Percentiles rank a stretch among this genome's conserved stretches.
Conservation (phyloP, 2,329 filamentous ascomycete species). For the Penicillium rolfsii region DNA sequence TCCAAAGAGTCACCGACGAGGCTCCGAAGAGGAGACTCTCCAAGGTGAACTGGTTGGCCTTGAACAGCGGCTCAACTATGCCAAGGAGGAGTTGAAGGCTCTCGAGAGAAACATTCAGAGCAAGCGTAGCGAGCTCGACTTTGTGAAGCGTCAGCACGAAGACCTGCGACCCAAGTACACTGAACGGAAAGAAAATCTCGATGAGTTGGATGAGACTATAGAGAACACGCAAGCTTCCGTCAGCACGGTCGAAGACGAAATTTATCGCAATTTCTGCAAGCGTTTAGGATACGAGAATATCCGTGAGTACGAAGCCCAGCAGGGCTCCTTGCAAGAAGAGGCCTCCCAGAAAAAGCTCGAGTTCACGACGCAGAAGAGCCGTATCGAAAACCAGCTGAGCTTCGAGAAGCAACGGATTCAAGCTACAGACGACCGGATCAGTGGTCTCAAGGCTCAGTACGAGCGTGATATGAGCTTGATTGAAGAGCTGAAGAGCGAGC, state of each 20-base stretch:
- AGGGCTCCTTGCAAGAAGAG: conserved; percentile 89
- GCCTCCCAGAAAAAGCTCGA: conserved; percentile 82
- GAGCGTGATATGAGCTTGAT: conserved; percentile 71
- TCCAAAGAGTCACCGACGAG: conserved; percentile 75
- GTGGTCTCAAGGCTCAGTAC: conserved; percentile 67
- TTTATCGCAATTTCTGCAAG: conserved; percentile 84
- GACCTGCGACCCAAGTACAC: conserved; percentile 78
- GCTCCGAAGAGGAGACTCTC: conserved; percentile 76
- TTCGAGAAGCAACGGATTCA: conserved; percentile 73
- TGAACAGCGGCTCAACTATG: conserved; percentile 72
- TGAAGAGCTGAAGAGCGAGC: conserved; percentile 70
- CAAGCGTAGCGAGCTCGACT: conserved; percentile 79
- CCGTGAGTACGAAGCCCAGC: conserved; percentile 88
- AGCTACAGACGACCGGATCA: conserved; percentile 69
- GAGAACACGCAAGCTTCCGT: conserved; percentile 66
- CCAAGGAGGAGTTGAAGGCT: conserved; percentile 74
- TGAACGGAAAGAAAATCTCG: conserved; percentile 70
- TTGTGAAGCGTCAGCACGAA: conserved; percentile 71
- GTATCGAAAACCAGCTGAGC: conserved; percentile 62
- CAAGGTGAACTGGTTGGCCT: conserved; percentile 78
- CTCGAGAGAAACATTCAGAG: conserved; percentile 82
- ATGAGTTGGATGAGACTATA: conserved; percentile 62
- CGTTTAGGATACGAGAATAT: conserved; percentile 86
- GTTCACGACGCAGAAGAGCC: conserved; percentile 76
- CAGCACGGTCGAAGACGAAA: conserved; percentile 79